Conservation (phyloP, 306 rosid species). For the Cyamopsis tetragonoloba region DNA sequence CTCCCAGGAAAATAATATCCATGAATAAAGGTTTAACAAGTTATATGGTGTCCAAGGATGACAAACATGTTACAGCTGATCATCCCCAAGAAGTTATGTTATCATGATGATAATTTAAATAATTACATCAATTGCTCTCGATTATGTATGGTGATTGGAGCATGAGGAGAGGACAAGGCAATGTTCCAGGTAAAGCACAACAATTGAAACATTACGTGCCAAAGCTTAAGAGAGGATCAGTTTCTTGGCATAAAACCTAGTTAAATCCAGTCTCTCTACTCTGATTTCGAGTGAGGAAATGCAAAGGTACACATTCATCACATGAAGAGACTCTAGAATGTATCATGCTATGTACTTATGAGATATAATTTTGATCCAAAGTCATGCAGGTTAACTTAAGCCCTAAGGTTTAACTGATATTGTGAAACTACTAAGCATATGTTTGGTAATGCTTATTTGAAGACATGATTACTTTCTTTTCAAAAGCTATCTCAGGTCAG, state of each 20-base stretch:
- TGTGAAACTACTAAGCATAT: constrained; percentile 10
- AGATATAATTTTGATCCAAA: neutral
- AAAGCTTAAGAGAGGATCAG: neutral
- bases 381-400: neutral
- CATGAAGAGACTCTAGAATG: neutral
- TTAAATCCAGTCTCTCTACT: neutral
- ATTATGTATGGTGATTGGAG: too few relatives aligned
- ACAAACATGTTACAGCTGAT: neutral
- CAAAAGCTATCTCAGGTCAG: too few relatives aligned
- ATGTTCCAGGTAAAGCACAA: neutral
- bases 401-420: neutral
- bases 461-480: too few relatives aligned
- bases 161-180: too few relatives aligned
- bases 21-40: too few relatives aligned
- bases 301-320: neutral
- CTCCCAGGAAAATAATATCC: too few relatives aligned
- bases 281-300: neutral
- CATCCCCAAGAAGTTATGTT: neutral
- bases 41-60: neutral
- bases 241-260: neutral
- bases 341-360: neutral
- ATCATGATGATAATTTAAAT: neutral
- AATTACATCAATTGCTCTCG: too few relatives aligned
- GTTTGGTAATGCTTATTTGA: too few relatives aligned
- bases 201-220: neutral